phyloP scores from a whole-genome alignment of 345 rosid genomes.

The Stellera chamaejasme region DNA sequence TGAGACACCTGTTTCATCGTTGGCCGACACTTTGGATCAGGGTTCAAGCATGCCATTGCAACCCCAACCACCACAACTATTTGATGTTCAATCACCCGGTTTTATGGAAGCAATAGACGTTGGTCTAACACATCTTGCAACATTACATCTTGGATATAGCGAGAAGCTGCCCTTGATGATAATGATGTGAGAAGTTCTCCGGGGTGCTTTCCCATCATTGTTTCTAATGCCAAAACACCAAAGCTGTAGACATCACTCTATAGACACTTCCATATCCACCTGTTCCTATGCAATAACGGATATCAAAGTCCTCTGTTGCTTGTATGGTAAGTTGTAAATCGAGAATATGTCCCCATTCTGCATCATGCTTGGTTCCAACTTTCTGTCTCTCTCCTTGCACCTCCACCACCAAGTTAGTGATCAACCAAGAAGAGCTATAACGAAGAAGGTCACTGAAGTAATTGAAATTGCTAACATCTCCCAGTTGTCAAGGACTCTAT shows the following conservation, averaged over 20 bases:
- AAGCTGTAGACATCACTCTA: constrained; percentile 16
- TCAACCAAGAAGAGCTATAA: no score
- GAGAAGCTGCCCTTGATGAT: background rate
- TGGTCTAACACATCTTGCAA: constrained; percentile 7
- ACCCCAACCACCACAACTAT: background rate
- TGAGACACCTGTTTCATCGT: constrained; percentile 9
- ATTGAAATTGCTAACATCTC: no score
- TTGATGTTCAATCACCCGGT: background rate
- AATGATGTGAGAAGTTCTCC: constrained; percentile 6
- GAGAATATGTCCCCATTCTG: constrained; percentile 10
- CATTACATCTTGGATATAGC: background rate
- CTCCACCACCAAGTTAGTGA: no score
- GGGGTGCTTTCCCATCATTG: constrained; percentile 13
- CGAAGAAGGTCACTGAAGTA: no score
- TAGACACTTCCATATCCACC: constrained; percentile 7
- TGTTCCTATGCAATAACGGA: constrained; percentile 5
- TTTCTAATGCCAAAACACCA: constrained; percentile 14
- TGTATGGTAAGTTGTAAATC: constrained; percentile 6
- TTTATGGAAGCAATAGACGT: background rate
- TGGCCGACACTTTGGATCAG: constrained; percentile 8
- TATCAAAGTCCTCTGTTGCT: constrained; percentile 8
- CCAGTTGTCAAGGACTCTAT: no score
- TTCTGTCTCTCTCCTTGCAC: no score
- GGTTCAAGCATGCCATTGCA: constrained; percentile 13
- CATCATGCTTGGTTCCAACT: background rate